Evolutionary conservation across 108 stramenopile genomes (phyloP), one percentile per base, ranked within the genome.

Genomic region (Cylindrotheca fusiformis): DNA sequence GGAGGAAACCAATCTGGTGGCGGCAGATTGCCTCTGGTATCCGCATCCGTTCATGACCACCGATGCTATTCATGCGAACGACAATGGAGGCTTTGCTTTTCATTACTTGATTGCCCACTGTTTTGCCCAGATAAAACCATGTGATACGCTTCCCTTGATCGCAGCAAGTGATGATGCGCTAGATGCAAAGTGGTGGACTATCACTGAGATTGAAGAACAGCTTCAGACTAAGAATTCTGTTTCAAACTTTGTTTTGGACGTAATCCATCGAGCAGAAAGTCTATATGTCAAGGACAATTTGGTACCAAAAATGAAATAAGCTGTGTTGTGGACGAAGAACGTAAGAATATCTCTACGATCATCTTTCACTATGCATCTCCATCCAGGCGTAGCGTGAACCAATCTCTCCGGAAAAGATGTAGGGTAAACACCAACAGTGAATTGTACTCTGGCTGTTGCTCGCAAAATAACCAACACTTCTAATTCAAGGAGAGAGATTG

Each of bases 1-100:
- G 24, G 87, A 89, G 70, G 87, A 89, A 68, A 84, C 83, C 4
- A 53, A 81, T 0, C 48, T 87, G 1, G 12, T 22, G 17, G 17
- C 30, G 0, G 12, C 26, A 5, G 19, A 25, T 8, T 63, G 55
- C 23, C 55, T 44, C 17, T 73, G 72, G 72, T 44, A 59, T 44
- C 41, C 51, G 21, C 3, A 73, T 8, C 56, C 72, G 14, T 66
- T 73, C 52, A 65, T 55, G 51, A 60, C 65, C 12, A 73, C 64
- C 4, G 72, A 73, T 60, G 64, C 64, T 21, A 73, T 73, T 60
- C 19, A 60, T 29, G 24, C 18, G 14, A 48, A 17, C n/a, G 52
- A 52, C 4, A 69, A 71, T 5, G 76, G 80, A 59, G 80, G 71
- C 20, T 69, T 52, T 33, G 12, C 32, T 1, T 77, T 62, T 67